These are phyloP conservation scores for Hyaloscypha finlandica DNA, from an alignment of 495 filamentous ascomycete species.

Conservation along the genomic window DNA sequence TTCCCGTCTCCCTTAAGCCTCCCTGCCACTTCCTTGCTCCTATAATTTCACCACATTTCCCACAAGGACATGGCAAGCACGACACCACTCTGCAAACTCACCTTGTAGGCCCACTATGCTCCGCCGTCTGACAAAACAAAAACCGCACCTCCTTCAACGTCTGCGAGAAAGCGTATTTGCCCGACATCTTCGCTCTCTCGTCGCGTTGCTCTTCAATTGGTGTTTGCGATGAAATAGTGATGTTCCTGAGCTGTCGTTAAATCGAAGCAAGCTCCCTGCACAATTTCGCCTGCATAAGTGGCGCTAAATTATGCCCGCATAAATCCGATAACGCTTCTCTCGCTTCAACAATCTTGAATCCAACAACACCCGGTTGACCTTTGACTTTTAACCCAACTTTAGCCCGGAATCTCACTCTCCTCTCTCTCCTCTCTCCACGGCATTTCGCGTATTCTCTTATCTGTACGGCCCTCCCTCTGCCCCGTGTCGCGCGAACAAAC, in stretches of 20 bases:
- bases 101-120: slow-evolving; percentile 85
- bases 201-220: slow-evolving; percentile 17
- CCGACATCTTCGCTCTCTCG: slow-evolving; percentile 65
- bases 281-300: slow-evolving; percentile 25
- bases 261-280: slow-evolving; percentile 20
- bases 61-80: neutral
- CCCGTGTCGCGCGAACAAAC: neutral
- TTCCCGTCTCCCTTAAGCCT: neutral
- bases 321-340: slow-evolving; percentile 8
- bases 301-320: slow-evolving; percentile 24
- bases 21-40: neutral
- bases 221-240: neutral
- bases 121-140: slow-evolving; percentile 90
- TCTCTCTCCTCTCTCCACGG: slow-evolving; percentile 7
- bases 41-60: neutral
- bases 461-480: neutral
- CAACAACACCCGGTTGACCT: slow-evolving; percentile 9
- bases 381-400: neutral
- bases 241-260: slow-evolving; percentile 8
- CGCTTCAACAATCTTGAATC: slow-evolving; percentile 4
- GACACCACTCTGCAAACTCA: slow-evolving; percentile 39
- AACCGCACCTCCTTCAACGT: slow-evolving; percentile 94
- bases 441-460: neutral
- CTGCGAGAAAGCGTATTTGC: slow-evolving; percentile 88
- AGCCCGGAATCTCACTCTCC: slow-evolving; percentile 9